Conservation (phyloP, 106 monocot species). For the Platanthera zijinensis region DNA sequence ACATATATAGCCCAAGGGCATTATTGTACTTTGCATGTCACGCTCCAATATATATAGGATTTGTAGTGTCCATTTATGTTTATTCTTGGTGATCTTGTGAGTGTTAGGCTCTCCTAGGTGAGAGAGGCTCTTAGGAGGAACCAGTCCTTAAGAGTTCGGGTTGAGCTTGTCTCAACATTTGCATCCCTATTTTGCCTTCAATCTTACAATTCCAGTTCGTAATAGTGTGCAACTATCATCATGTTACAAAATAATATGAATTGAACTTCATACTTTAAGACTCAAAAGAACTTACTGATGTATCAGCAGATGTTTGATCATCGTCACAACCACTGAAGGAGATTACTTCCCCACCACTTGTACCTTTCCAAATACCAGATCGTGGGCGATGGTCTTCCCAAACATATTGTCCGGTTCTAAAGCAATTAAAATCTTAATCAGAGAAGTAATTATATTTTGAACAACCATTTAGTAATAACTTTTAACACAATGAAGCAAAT, state of each 20-base stretch:
- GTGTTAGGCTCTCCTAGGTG: too few relatives aligned
- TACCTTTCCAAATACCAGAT: conserved; percentile 76
- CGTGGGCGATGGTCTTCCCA: conserved; percentile 97
- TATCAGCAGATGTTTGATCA: conserved; percentile 90
- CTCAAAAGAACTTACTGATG: conserved; percentile 43
- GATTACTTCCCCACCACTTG: conserved; percentile 79
- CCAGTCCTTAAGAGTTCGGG: too few relatives aligned
- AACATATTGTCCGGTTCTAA: conserved; percentile 67
- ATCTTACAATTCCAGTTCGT: too few relatives aligned
- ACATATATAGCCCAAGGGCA: neutral
- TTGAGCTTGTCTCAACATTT: too few relatives aligned
- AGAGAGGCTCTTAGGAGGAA: too few relatives aligned
- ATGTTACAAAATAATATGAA: conserved; percentile 2
- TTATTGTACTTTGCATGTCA: neutral
- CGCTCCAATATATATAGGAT: neutral
- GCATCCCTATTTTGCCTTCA: too few relatives aligned
- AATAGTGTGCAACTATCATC: neutral
- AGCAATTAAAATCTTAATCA: conserved; percentile 4
- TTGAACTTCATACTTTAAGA: neutral
- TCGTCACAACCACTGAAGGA: conserved; percentile 96
- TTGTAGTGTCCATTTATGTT: neutral
- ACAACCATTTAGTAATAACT: neutral
- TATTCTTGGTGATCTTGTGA: too few relatives aligned
- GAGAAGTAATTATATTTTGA: neutral
- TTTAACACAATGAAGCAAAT: neutral